phyloP scores from a whole-genome alignment of 2,329 filamentous ascomycete genomes.

The Alternaria arborescens region DNA sequence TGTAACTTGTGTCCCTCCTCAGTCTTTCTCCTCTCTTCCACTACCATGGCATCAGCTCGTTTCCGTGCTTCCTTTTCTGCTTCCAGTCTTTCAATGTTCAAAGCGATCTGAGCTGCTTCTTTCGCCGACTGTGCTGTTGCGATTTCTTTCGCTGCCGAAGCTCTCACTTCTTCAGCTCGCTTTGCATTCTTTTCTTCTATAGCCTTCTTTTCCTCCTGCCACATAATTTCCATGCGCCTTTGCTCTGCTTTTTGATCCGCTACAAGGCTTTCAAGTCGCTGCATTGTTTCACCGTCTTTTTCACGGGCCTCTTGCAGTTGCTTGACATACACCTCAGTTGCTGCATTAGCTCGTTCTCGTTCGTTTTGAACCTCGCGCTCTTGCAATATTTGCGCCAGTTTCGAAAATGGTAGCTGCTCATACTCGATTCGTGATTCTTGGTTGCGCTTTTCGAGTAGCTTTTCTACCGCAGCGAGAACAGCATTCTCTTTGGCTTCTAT shows the following conservation, averaged over 20 bases:
- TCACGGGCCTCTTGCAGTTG: constrained; percentile 5
- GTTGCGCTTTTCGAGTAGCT: background rate
- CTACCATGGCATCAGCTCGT: background rate
- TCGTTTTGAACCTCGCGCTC: constrained; percentile 10
- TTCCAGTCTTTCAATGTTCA: background rate
- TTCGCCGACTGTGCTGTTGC: background rate
- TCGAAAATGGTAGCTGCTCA: constrained; percentile 12
- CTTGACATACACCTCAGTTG: constrained; percentile 4
- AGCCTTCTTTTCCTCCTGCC: background rate
- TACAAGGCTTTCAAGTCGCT: background rate
- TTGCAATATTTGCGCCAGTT: constrained; percentile 16
- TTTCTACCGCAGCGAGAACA: background rate
- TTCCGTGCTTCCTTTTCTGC: background rate
- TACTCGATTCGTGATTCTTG: background rate
- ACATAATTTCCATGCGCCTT: background rate
- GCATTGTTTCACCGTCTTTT: constrained; percentile 1
- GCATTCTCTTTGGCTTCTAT: background rate
- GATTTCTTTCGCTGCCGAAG: background rate
- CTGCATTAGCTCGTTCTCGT: constrained; percentile 8
- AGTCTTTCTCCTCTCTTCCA: background rate
- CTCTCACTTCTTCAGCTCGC: background rate
- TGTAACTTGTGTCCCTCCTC: background rate
- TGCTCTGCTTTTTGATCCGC: background rate
- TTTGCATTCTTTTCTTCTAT: background rate
- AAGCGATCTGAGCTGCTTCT: background rate